Conservation (phyloP, 257 asterid species). For the Marsdenia floribunda region DNA sequence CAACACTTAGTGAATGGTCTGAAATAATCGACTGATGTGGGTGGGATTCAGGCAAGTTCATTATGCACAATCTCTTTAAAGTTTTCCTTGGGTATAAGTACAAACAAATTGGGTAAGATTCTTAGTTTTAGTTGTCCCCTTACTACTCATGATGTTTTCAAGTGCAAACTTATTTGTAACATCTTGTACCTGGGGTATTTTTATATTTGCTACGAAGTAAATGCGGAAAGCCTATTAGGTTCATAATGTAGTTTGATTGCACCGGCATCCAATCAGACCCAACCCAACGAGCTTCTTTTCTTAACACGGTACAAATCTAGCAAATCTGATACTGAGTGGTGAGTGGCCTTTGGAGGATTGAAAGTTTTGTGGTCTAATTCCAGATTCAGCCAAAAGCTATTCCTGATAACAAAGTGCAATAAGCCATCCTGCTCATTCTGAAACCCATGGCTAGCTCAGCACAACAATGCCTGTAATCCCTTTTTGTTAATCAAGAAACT, state of each 20-base stretch:
- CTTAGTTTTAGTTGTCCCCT: background rate
- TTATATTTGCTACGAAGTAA: background rate
- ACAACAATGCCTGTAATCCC: background rate
- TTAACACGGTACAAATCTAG: background rate
- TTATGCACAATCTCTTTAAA: background rate
- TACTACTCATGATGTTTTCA: background rate
- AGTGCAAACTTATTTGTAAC: background rate
- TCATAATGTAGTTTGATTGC: no score
- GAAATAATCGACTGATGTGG: constrained; percentile 15
- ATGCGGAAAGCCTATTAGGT: background rate
- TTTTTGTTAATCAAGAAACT: background rate
- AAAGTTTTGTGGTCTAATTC: background rate
- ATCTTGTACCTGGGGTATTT: background rate
- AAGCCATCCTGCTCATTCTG: background rate
- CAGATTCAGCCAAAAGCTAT: background rate
- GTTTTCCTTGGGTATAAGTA: background rate
- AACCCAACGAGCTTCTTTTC: background rate
- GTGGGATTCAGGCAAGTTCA: background rate
- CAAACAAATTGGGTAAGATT: background rate
- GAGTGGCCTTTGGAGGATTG: background rate
- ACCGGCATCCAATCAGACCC: background rate
- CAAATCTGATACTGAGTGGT: background rate
- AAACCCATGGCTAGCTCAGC: background rate
- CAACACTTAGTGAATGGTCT: constrained; percentile 69
- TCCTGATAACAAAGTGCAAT: background rate